Percentiles rank a stretch among this genome's conserved stretches.
These are phyloP conservation scores for Globisporangium alternatum DNA, from an alignment of 352 stramenopile genomes.

Conservation along the genomic window DNA sequence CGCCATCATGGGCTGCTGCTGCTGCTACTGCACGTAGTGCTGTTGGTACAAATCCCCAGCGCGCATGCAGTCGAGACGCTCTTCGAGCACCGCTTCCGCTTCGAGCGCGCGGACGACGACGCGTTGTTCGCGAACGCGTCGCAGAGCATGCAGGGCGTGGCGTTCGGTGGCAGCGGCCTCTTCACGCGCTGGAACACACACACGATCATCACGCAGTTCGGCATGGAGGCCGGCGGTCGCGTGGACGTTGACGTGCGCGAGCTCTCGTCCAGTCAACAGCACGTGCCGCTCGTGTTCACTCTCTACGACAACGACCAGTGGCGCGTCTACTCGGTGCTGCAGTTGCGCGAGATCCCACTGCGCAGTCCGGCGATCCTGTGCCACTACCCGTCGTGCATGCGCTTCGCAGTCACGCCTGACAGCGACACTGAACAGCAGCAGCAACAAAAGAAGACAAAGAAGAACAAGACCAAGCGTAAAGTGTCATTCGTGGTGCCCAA, in stretches of 20 bases:
- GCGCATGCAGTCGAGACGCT: constrained; percentile 2
- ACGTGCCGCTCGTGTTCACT: constrained; percentile 48
- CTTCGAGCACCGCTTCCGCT: constrained; percentile 18
- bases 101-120: constrained; percentile 3
- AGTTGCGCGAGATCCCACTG: constrained; percentile 55
- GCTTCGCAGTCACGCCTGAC: constrained; percentile 30
- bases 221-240: constrained; percentile 46
- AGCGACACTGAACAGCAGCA: not conserved
- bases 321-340: constrained; percentile 54
- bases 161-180: constrained; percentile 1
- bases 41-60: not conserved
- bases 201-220: constrained; percentile 49
- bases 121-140: constrained; percentile 12
- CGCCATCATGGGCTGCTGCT: not conserved
- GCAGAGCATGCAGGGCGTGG: constrained; percentile 4
- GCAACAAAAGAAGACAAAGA: no score
- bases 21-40: not conserved
- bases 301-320: constrained; percentile 66
- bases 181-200: constrained; percentile 58
- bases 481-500: constrained; percentile 14
- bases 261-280: constrained; percentile 16
- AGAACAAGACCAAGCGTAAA: not conserved
- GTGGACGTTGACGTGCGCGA: constrained; percentile 41
- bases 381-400: constrained; percentile 52
- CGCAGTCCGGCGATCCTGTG: constrained; percentile 52